Evolutionary conservation across 2,329 filamentous ascomycete species (phyloP), one percentile per base, ranked within the genome.

Genomic region (Fusarium compactum): DNA sequence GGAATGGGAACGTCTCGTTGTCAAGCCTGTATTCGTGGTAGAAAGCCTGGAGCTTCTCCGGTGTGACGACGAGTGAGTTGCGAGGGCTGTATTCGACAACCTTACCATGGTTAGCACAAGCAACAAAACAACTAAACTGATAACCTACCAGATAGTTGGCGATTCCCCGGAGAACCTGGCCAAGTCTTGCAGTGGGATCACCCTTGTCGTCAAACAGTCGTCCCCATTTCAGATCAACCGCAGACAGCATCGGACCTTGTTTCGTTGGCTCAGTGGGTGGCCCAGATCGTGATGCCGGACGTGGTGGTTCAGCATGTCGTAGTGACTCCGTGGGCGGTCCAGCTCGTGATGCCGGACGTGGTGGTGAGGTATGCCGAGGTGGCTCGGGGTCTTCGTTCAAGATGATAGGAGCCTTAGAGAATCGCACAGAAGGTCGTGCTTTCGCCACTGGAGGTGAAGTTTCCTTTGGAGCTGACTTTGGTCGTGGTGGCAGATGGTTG

Each of bases 211-310:
- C 89, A 76, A 97, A 97, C 5, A 97, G 79, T 12, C 84, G 84
- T 8, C 92, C 91, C 94, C 94, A 97, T 76, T 90, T 90, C 76
- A 87, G 88, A 77, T 95, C 92, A 29, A 92, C 79, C 3, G 87
- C 86, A 2, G 76, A 78, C 12, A 75, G 41, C 12, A 48, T 41
- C 11, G 64, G 58, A 1, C 40, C 62, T 3, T 59, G 58, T 6
- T 24, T 44, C 3, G 40, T 47, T 10, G 47, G 27, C 10, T 63
- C 65, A 5, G 67, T 58, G n/a, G 63, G 50, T 9, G 51, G 56
- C 11, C 65, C 43, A 25, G 63, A 46, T 18, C 53, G 63, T 11
- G 64, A 58, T 11, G 48, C 22, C 18, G 64, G 47, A 3, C 51
- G 40, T 25, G 52, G 47, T 41, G 61, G 62, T 2, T 25, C 57